phyloP scores from a whole-genome alignment of 2,329 filamentous ascomycete genomes.

The Paradendryphiella salina region DNA sequence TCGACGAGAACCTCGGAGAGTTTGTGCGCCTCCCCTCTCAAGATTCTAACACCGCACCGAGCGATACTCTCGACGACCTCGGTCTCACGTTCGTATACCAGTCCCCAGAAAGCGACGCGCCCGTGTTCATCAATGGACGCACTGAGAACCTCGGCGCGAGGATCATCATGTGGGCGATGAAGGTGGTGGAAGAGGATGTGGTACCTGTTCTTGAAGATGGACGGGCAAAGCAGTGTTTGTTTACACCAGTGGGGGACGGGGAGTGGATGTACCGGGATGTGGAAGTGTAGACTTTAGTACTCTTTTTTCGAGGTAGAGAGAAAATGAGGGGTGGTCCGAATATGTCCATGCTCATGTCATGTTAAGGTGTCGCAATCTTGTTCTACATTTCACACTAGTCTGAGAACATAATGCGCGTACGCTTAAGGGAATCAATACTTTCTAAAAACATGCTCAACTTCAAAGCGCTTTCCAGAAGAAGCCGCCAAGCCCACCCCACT shows the following conservation, averaged over 20 bases:
- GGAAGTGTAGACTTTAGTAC: not conserved
- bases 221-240: slow-evolving; percentile 14
- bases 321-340: not conserved
- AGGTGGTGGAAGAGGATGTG: slow-evolving; percentile 23
- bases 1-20: slow-evolving; percentile 28
- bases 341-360: not conserved
- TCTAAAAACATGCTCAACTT: too few relatives aligned
- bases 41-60: not conserved
- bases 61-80: slow-evolving; percentile 21
- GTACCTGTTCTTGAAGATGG: slow-evolving; percentile 13
- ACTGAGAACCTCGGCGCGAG: slow-evolving; percentile 24
- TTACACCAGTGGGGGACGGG: not conserved
- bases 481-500: too few relatives aligned
- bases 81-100: slow-evolving; percentile 18
- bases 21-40: slow-evolving; percentile 15
- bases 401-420: too few relatives aligned
- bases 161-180: slow-evolving; percentile 32
- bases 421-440: too few relatives aligned
- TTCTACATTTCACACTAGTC: too few relatives aligned
- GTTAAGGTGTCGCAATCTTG: too few relatives aligned
- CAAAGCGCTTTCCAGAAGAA: too few relatives aligned
- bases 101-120: not conserved
- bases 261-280: slow-evolving; percentile 22
- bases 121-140: slow-evolving; percentile 13
- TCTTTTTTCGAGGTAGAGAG: not conserved